Percentiles rank a stretch among this genome's conserved stretches.
Evolutionary conservation across 352 stramenopile species (phyloP).

Genomic region (Phytophthora idaei): DNA sequence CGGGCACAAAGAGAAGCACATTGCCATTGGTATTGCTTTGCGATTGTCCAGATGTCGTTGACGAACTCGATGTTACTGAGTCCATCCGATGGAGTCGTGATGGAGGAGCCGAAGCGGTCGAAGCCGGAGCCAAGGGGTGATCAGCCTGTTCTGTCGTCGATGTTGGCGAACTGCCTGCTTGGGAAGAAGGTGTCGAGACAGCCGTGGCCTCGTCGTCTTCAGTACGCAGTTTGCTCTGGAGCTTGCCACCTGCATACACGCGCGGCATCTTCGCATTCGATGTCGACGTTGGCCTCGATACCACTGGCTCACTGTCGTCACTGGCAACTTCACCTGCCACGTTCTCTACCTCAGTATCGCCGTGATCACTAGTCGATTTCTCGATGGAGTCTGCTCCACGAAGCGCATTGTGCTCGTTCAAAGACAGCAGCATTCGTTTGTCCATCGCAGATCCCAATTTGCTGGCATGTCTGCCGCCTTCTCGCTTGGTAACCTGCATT

Average conservation of each 20-base stretch:
- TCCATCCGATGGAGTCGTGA: conserved; percentile 29
- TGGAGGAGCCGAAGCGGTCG: background rate
- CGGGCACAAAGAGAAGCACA: conserved; percentile 75
- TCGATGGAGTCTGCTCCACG: conserved; percentile 11
- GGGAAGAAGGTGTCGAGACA: conserved; percentile 37
- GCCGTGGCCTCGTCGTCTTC: conserved; percentile 38
- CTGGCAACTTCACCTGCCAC: background rate
- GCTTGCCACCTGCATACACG: conserved; percentile 31
- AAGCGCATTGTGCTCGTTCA: conserved; percentile 39
- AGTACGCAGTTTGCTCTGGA: conserved; percentile 25
- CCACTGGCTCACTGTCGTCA: conserved; percentile 9
- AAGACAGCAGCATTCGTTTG: conserved; percentile 34
- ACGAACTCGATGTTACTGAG: conserved; percentile 36
- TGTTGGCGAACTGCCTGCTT: conserved; percentile 24
- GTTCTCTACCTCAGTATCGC: conserved; percentile 6
- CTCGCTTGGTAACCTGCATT: conserved; percentile 53
- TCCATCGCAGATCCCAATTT: conserved; percentile 26
- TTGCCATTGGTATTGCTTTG: conserved; percentile 46
- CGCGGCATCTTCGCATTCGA: conserved; percentile 41
- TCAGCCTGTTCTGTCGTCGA: conserved; percentile 31
- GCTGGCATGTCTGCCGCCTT: conserved; percentile 1
- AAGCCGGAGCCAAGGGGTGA: background rate
- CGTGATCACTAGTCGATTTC: conserved; percentile 8
- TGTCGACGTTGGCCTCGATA: conserved; percentile 22
- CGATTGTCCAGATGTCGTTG: conserved; percentile 32